phyloP scores from a whole-genome alignment of 176 grass and related monocot species.

The Miscanthus lutarioriparius region DNA sequence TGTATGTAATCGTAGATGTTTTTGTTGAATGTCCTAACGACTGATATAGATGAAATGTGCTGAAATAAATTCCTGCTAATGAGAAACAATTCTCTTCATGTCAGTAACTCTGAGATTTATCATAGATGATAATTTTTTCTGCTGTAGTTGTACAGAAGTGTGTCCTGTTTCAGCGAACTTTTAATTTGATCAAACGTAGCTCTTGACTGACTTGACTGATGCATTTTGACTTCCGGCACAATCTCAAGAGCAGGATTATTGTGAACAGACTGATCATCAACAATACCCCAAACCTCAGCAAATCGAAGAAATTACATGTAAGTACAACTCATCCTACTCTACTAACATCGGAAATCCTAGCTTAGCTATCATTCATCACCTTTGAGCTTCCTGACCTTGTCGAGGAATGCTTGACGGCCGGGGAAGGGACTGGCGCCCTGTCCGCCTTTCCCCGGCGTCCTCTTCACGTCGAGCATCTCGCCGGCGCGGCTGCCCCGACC shows the following conservation, averaged over 20 bases:
- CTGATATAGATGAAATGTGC: neutral
- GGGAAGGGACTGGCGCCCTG: constrained; percentile 42
- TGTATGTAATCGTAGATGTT: neutral
- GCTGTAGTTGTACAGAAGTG: neutral
- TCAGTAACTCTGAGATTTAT: neutral
- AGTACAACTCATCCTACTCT: neutral
- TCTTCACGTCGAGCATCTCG: neutral
- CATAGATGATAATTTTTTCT: neutral
- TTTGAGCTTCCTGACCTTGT: constrained; percentile 50
- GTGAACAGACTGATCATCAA: neutral
- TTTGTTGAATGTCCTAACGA: neutral
- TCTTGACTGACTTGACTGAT: neutral
- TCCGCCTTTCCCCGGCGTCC: neutral
- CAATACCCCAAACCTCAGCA: too few relatives aligned
- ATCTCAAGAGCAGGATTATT: neutral
- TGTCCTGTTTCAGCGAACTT: neutral
- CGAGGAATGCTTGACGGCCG: constrained; percentile 44
- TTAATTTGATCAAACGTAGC: neutral
- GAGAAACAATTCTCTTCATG: neutral
- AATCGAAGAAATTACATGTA: neutral
- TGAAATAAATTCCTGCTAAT: neutral
- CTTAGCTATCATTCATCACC: constrained; percentile 15
- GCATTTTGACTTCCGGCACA: neutral
- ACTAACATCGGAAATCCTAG: neutral
- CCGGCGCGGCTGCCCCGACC: neutral